Conservation (phyloP, 2,329 filamentous ascomycete genomes). For the Nemania serpens region DNA sequence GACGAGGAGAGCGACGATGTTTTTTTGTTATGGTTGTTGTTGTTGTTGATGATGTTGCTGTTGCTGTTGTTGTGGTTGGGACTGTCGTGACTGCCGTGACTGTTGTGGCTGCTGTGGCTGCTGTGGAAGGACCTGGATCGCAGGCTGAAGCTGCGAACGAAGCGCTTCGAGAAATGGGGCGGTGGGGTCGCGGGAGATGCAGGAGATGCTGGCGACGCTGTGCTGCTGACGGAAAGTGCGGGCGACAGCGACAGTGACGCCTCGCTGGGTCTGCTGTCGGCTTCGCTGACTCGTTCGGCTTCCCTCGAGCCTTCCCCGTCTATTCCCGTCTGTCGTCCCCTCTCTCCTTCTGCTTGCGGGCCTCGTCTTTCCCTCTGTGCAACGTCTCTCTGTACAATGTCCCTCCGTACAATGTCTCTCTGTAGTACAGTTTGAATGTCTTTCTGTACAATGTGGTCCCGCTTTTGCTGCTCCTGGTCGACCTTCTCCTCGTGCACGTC, state of each 20-base stretch:
- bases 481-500: constrained; percentile 28
- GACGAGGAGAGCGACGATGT: constrained; percentile 5
- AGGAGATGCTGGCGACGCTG: constrained; percentile 28
- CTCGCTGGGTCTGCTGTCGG: constrained; percentile 37
- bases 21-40: too few relatives aligned
- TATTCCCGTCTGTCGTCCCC: not conserved
- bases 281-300: constrained; percentile 27
- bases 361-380: not conserved
- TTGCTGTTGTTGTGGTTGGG: constrained; percentile 23
- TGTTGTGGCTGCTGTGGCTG: constrained; percentile 6
- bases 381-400: too few relatives aligned
- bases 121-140: constrained; percentile 34
- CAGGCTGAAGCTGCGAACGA: constrained; percentile 38
- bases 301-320: not conserved
- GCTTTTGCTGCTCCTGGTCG: not conserved
- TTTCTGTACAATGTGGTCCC: constrained; percentile 3
- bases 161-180: constrained; percentile 37
- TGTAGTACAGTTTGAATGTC: not conserved
- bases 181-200: constrained; percentile 39
- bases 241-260: constrained; percentile 36
- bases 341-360: too few relatives aligned
- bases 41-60: not conserved
- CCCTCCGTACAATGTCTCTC: too few relatives aligned
- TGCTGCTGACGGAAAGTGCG: constrained; percentile 38
- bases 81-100: too few relatives aligned